Conservation (phyloP, 139 green algal species). For the Haematococcus sp. region DNA sequence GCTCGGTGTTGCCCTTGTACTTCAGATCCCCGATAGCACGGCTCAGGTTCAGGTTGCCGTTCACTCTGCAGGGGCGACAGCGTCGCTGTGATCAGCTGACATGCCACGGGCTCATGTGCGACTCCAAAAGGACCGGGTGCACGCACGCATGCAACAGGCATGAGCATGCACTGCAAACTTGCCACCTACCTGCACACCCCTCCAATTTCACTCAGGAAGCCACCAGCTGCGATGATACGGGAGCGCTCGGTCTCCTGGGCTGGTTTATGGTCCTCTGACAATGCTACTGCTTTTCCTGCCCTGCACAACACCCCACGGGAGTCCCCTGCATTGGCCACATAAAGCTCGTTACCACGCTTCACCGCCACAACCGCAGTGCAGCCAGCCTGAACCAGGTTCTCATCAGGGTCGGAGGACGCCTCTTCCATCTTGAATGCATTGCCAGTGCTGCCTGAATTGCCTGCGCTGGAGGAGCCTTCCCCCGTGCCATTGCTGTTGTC, state of each 20-base stretch:
- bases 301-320: conserved; percentile 79
- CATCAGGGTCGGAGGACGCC: conserved; percentile 26
- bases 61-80: conserved; percentile 68
- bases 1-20: conserved; percentile 77
- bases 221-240: conserved; percentile 83
- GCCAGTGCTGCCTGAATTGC: background rate
- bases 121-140: too few relatives aligned
- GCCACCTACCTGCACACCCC: conserved; percentile 27
- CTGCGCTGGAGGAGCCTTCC: conserved; percentile 2
- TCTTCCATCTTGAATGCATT: conserved; percentile 18
- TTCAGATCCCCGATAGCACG: conserved; percentile 94
- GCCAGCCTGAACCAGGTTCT: conserved; percentile 57
- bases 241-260: conserved; percentile 65
- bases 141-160: background rate
- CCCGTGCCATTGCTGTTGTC: conserved; percentile 17
- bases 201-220: conserved; percentile 45
- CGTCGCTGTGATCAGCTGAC: conserved; percentile 36
- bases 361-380: conserved; percentile 90
- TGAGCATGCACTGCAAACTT: background rate
- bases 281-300: conserved; percentile 52
- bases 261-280: conserved; percentile 89
- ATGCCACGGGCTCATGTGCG: too few relatives aligned
- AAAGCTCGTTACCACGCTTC: conserved; percentile 64
- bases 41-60: conserved; percentile 94
- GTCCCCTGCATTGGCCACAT: conserved; percentile 91